Evolutionary conservation across 441 rosid genomes (phyloP).

Genomic region (Macaranga tanarius): DNA sequence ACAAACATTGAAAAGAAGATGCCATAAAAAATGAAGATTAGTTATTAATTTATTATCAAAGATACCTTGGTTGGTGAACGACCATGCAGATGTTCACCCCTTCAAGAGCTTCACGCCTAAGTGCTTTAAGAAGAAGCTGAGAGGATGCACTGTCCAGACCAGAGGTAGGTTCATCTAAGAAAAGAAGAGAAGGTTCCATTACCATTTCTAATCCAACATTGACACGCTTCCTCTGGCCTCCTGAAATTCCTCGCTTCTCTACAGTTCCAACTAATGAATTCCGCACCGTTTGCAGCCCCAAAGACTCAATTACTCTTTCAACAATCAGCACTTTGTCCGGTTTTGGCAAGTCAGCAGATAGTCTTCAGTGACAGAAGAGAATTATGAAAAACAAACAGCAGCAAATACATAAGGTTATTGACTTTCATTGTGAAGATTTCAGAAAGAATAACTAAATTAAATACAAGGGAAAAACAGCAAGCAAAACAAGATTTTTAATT

Average conservation of each 20-base stretch:
- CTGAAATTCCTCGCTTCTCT: conserved; percentile 93
- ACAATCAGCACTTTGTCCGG: conserved; percentile 82
- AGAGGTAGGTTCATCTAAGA: conserved; percentile 95
- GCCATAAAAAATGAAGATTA: background rate
- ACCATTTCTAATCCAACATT: conserved; percentile 98
- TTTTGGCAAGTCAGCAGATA: conserved; percentile 64
- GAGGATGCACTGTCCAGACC: conserved; percentile 98
- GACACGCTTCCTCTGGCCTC: conserved; percentile 94
- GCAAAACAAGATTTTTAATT: conserved; percentile 4
- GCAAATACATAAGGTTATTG: conserved; percentile 8
- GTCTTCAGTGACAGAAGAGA: conserved; percentile 40
- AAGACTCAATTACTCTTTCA: conserved; percentile 84
- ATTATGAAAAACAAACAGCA: conserved; percentile 14
- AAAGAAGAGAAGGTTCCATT: conserved; percentile 92
- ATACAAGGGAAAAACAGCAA: conserved; percentile 5
- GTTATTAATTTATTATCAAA: background rate
- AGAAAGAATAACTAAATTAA: conserved; percentile 3
- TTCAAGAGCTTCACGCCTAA: conserved; percentile 84
- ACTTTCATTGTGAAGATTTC: conserved; percentile 9
- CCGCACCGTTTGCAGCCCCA: conserved; percentile 80
- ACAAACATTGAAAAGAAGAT: conserved; percentile 1
- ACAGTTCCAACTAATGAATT: conserved; percentile 89
- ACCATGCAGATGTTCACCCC: conserved; percentile 94
- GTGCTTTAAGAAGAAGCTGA: conserved; percentile 80
- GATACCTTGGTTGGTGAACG: conserved; percentile 96